Conservation (phyloP, 2,329 filamentous ascomycete genomes). For the Diaporthe citri region DNA sequence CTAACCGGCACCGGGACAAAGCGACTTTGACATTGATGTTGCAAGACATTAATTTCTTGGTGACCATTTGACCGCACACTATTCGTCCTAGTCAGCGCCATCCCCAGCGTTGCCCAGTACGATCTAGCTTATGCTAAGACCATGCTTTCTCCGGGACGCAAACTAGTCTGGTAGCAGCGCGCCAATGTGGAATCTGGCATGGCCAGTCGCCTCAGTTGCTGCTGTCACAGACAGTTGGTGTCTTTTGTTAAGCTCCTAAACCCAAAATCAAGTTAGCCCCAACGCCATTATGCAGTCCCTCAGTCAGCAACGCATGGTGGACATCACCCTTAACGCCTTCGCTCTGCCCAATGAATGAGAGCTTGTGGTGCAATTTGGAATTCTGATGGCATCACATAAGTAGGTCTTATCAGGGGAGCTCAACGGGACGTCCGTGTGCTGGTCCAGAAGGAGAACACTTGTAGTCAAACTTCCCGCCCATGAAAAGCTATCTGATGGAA, state of each 20-base stretch:
- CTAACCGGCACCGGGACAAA: neutral
- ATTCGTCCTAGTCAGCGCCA: neutral
- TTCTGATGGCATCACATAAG: neutral
- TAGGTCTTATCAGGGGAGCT: neutral
- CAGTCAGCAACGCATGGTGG: neutral
- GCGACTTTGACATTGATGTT: neutral
- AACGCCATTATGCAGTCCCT: conserved; percentile 21
- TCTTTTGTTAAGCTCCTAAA: neutral
- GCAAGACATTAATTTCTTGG: neutral
- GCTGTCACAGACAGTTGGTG: neutral
- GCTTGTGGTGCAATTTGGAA: conserved; percentile 6
- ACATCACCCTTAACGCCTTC: conserved; percentile 35
- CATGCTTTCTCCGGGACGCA: neutral
- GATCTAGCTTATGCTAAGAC: neutral
- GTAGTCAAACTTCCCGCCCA: neutral
- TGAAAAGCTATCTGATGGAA: neutral
- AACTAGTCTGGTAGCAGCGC: neutral
- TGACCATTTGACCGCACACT: neutral
- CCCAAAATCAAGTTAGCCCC: conserved; percentile 8
- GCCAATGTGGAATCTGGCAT: neutral
- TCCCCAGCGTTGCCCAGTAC: neutral
- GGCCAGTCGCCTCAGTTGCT: neutral
- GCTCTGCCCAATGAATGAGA: neutral
- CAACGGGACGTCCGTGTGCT: neutral
- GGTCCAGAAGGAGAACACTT: neutral